phyloP scores from a whole-genome alignment of 1,284 basidiomycete species.

The Fomitiporia mediterranea region DNA sequence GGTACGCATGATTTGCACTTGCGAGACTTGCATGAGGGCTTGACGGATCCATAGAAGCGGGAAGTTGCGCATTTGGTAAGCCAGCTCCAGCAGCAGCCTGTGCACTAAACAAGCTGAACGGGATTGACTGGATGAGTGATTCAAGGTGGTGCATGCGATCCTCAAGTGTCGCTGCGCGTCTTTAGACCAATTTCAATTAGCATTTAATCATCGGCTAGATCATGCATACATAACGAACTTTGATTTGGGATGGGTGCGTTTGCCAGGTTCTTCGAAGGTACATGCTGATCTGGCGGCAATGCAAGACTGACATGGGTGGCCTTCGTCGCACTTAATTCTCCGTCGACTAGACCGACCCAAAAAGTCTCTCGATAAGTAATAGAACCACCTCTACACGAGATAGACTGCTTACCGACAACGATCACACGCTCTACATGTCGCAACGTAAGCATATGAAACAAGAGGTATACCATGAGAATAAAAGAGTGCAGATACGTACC shows the following conservation, averaged over 20 bases:
- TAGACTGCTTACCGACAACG: constrained; percentile 65
- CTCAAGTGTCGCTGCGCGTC: constrained; percentile 72
- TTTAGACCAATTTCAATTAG: constrained; percentile 26
- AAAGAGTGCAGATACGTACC: constrained; percentile 40
- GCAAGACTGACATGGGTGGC: constrained; percentile 80
- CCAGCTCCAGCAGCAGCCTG: constrained; percentile 27
- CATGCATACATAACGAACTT: constrained; percentile 44
- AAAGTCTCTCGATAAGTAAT: constrained; percentile 1
- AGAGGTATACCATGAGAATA: not conserved
- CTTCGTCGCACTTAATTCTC: constrained; percentile 80
- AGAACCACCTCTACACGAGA: constrained; percentile 7
- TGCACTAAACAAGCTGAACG: constrained; percentile 62
- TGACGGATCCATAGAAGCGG: constrained; percentile 24
- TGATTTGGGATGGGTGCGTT: constrained; percentile 77
- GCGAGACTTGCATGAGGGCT: constrained; percentile 56
- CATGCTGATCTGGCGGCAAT: constrained; percentile 71
- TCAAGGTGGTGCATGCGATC: constrained; percentile 83
- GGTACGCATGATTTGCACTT: constrained; percentile 41
- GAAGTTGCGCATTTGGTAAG: constrained; percentile 30
- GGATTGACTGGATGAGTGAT: constrained; percentile 75
- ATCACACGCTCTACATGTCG: constrained; percentile 63
- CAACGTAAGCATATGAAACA: constrained; percentile 6
- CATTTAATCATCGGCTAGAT: constrained; percentile 3
- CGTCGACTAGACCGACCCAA: constrained; percentile 46
- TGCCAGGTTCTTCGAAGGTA: constrained; percentile 80